These are phyloP conservation scores for Tetradesmus lagerheimii DNA, from an alignment of 139 green algal species.

Conservation along the genomic window DNA sequence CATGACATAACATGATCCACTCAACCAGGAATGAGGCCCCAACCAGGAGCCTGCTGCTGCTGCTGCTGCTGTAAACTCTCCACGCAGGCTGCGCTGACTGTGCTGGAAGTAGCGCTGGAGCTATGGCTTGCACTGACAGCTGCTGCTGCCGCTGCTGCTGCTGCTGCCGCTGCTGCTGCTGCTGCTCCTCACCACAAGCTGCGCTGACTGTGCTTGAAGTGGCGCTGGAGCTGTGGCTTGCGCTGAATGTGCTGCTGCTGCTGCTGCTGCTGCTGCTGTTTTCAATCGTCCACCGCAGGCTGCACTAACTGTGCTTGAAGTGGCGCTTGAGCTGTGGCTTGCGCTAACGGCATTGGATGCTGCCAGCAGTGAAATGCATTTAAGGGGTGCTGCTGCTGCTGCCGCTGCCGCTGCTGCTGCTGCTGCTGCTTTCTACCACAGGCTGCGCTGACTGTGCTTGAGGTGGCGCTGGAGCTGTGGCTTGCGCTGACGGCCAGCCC, in stretches of 20 bases:
- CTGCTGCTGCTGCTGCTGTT: slow-evolving; percentile 6
- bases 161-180: background rate
- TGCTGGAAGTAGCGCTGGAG: slow-evolving; percentile 83
- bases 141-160: background rate
- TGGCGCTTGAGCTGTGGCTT: slow-evolving; percentile 87
- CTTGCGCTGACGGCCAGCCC: slow-evolving; percentile 72
- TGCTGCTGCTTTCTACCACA: background rate
- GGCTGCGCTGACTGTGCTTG: slow-evolving; percentile 49
- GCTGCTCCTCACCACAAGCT: background rate
- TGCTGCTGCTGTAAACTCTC: background rate
- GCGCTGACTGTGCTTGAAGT: slow-evolving; percentile 67
- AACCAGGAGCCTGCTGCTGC: too few species aligned
- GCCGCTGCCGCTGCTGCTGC: background rate
- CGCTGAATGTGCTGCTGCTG: slow-evolving; percentile 52
- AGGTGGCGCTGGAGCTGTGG: slow-evolving; percentile 89
- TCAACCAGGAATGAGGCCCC: too few species aligned
- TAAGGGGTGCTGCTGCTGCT: background rate
- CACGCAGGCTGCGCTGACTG: background rate
- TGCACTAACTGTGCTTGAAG: slow-evolving; percentile 63
- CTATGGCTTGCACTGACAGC: slow-evolving; percentile 74
- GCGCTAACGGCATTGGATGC: slow-evolving; percentile 70
- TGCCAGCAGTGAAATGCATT: background rate
- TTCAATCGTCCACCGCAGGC: background rate
- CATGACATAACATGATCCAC: too few species aligned
- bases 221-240: slow-evolving; percentile 85